Evolutionary conservation across 306 rosid species (phyloP).

Genomic region (Ammopiptanthus mongolicus): DNA sequence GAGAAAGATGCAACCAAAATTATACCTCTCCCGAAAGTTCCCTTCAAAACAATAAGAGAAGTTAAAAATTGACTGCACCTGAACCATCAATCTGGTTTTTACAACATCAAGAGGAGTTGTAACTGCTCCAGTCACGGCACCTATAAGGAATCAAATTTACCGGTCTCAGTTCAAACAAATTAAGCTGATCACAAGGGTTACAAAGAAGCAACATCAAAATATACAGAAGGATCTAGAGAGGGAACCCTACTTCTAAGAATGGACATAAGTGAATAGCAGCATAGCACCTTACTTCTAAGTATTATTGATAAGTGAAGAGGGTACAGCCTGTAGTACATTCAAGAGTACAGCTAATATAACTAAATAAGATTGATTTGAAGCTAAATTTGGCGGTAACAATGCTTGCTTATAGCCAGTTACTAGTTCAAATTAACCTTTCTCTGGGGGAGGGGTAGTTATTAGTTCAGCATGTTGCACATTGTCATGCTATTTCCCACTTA

Average conservation of each 20-base stretch:
- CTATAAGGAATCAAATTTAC: constrained; percentile 32
- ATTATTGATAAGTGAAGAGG: neutral
- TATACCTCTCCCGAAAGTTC: neutral
- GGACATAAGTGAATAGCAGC: neutral
- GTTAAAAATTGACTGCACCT: constrained; percentile 25
- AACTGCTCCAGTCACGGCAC: constrained; percentile 84
- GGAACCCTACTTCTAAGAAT: too few relatives aligned
- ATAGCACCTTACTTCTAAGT: neutral
- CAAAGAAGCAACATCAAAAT: neutral
- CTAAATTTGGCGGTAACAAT: neutral
- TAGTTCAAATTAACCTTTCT: neutral
- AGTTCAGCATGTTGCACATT: neutral
- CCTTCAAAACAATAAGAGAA: neutral
- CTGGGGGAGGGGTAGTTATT: neutral
- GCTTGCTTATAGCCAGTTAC: neutral
- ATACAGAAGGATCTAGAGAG: neutral
- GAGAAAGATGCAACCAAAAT: neutral
- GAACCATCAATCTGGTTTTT: constrained; percentile 69
- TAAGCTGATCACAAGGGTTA: neutral
- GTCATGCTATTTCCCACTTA: neutral
- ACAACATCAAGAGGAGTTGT: constrained; percentile 94
- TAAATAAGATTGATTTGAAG: neutral
- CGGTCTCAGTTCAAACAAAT: constrained; percentile 13
- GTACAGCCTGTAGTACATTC: neutral
- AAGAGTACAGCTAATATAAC: neutral